These are phyloP conservation scores for Telopea speciosissima DNA, from an alignment of 177 flowering plant species.

Conservation along the genomic window DNA sequence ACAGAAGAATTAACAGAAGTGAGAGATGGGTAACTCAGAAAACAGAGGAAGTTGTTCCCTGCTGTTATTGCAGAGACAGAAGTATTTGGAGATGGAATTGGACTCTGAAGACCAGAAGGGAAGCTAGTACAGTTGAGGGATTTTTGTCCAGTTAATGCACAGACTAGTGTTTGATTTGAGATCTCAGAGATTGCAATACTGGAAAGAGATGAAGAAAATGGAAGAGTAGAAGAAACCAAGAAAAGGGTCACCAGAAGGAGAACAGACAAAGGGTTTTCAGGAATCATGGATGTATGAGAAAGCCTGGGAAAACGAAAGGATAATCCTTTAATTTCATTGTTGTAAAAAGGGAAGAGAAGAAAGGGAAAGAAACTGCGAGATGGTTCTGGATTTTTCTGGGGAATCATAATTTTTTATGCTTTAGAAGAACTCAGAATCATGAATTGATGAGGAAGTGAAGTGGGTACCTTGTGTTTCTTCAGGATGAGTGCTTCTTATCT, in stretches of 20 bases:
- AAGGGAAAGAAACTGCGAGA: too few relatives aligned
- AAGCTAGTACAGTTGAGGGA: slow-evolving; percentile 43
- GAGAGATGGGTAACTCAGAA: slow-evolving; percentile 16
- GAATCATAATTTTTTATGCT: too few relatives aligned
- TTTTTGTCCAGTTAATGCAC: slow-evolving; percentile 35
- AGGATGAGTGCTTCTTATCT: too few relatives aligned
- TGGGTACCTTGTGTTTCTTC: too few relatives aligned
- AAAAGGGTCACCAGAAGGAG: slow-evolving; percentile 9
- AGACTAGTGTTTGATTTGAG: slow-evolving; percentile 35
- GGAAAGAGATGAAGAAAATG: slow-evolving; percentile 29
- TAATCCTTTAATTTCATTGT: slow-evolving; percentile 10
- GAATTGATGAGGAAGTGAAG: too few relatives aligned
- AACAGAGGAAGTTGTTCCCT: slow-evolving; percentile 57
- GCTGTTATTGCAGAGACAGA: slow-evolving; percentile 33
- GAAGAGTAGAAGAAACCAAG: slow-evolving; percentile 6
- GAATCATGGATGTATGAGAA: slow-evolving; percentile 14
- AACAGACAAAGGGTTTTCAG: slow-evolving; percentile 5
- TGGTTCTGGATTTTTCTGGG: too few relatives aligned
- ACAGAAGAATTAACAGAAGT: slow-evolving; percentile 21
- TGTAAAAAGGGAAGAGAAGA: not conserved
- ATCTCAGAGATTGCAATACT: slow-evolving; percentile 55
- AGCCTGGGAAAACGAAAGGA: not conserved
- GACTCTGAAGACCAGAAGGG: slow-evolving; percentile 23
- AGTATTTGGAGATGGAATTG: slow-evolving; percentile 2
- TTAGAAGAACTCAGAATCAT: too few relatives aligned